Conservation (phyloP, 2,329 filamentous ascomycete species). For the Endocalyx cinctus region DNA sequence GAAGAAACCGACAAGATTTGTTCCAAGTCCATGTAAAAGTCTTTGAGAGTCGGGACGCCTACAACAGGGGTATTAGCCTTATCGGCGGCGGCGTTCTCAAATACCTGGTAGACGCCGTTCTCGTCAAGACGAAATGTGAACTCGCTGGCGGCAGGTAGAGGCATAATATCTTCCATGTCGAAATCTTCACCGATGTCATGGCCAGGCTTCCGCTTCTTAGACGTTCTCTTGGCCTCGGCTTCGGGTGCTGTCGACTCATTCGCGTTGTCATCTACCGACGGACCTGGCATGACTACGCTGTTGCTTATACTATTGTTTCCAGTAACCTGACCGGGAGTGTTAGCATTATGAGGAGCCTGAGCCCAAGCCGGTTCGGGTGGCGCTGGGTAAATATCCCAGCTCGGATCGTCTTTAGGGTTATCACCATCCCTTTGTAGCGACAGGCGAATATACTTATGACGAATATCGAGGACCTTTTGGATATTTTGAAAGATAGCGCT, state of each 20-base stretch:
- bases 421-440: slow-evolving; percentile 78
- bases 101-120: slow-evolving; percentile 89
- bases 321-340: slow-evolving; percentile 30
- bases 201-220: slow-evolving; percentile 74
- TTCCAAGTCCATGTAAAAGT: slow-evolving; percentile 95
- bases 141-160: slow-evolving; percentile 65
- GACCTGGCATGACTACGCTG: slow-evolving; percentile 36
- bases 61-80: slow-evolving; percentile 66
- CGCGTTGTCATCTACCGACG: slow-evolving; percentile 6
- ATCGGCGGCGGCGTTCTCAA: slow-evolving; percentile 61
- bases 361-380: slow-evolving; percentile 90
- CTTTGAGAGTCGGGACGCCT: slow-evolving; percentile 82
- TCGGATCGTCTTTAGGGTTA: slow-evolving; percentile 80
- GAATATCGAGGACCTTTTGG: slow-evolving; percentile 79
- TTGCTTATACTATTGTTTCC: slow-evolving; percentile 42
- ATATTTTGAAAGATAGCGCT: slow-evolving; percentile 85
- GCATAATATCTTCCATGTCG: slow-evolving; percentile 69
- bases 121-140: slow-evolving; percentile 77
- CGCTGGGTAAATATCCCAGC: slow-evolving; percentile 85
- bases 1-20: slow-evolving; percentile 83
- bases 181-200: slow-evolving; percentile 93
- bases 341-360: slow-evolving; percentile 39
- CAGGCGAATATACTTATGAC: slow-evolving; percentile 82
- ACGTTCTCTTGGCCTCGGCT: slow-evolving; percentile 37
- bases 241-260: slow-evolving; percentile 12